Base-by-base conservation (phyloP, 163 green algal species). In the Prototheca wickerhamii region DNA sequence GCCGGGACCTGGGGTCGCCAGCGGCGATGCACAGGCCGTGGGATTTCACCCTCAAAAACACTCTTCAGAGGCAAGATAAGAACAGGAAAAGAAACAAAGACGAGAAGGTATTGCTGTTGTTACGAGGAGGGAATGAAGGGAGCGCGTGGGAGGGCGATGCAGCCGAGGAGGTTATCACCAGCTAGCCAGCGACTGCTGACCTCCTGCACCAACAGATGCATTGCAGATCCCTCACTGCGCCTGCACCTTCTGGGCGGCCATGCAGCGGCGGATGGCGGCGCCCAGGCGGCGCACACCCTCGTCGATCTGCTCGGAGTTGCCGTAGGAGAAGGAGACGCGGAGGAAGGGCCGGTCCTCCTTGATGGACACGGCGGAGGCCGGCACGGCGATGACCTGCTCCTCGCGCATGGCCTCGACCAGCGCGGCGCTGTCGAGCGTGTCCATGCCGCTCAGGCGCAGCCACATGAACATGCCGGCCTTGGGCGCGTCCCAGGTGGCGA, bases 391-490 rank as follows among this genome's bases (percentile, higher is more conserved):
- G 33, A 90, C 76, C 25, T 70, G 65, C 4, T 63, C 67, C 1
- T 70, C 63, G 33, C 74, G 64, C 30, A 89, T 68, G 32, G 65
- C 35, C 4, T 73, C 68, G 53, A 83, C 53, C 2, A 88, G 42
- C 32, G 72, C 55, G 7, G 42, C 59, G 5, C 68, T 58, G 35
- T 87, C 76, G 23, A n/a, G n/a, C 68, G 25, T 4, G 70, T 68
- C 12, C 35, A 77, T 33, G 26, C 61, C 53, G 18, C 46, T 32
- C 46, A 85, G 61, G 52, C 58, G 64, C 33, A 85, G 6, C 77
- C 81, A 91, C 60, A 90, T 71, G 72, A 93, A 90, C 86, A 90
- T 91, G 64, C 86, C 86, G 25, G 71, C 83, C 2, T 15, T 21
- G 0, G 77, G 73, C 1, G 52, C 20, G 23, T 53, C 34, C 76